Percentiles rank a stretch among this genome's conserved stretches.
Conservation (phyloP, 805 yeast species). For the Ogataea pignaliae region DNA sequence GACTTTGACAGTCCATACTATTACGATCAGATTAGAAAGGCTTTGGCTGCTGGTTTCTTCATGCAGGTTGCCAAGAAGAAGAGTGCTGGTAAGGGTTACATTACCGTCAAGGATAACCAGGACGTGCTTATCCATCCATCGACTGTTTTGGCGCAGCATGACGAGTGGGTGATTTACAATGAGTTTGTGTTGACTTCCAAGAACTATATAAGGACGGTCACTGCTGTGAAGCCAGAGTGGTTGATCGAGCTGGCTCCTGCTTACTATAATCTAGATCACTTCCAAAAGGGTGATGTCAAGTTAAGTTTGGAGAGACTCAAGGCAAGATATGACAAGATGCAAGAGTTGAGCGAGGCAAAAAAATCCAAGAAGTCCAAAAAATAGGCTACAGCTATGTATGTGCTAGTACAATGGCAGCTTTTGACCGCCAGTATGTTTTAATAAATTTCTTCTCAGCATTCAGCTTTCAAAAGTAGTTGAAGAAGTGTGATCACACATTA, state of each 20-base stretch:
- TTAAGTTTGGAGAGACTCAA: slow-evolving; percentile 61
- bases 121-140: slow-evolving; percentile 94
- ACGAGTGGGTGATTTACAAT: slow-evolving; percentile 92
- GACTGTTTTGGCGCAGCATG: slow-evolving; percentile 81
- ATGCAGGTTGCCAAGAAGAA: slow-evolving; percentile 97
- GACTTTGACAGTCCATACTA: slow-evolving; percentile 61
- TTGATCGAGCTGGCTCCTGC: slow-evolving; percentile 74
- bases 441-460: too few relatives aligned
- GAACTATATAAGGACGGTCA: slow-evolving; percentile 92
- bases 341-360: slow-evolving; percentile 22
- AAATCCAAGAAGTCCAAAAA: slow-evolving; percentile 1
- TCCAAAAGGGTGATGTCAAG: slow-evolving; percentile 66
- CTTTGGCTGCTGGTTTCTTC: slow-evolving; percentile 88
- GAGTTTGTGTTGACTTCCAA: slow-evolving; percentile 92
- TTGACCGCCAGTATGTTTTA: too few relatives aligned
- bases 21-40: slow-evolving; percentile 77
- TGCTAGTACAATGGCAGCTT: too few relatives aligned
- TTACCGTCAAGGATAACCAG: slow-evolving; percentile 93
- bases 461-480: too few relatives aligned
- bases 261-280: slow-evolving; percentile 60
- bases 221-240: slow-evolving; percentile 90
- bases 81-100: slow-evolving; percentile 76
- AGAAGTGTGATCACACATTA: too few relatives aligned
- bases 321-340: slow-evolving; percentile 41
- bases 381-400: too few relatives aligned